Conservation (phyloP, 208 protist species). For the Acanthamoeba triangularis region DNA sequence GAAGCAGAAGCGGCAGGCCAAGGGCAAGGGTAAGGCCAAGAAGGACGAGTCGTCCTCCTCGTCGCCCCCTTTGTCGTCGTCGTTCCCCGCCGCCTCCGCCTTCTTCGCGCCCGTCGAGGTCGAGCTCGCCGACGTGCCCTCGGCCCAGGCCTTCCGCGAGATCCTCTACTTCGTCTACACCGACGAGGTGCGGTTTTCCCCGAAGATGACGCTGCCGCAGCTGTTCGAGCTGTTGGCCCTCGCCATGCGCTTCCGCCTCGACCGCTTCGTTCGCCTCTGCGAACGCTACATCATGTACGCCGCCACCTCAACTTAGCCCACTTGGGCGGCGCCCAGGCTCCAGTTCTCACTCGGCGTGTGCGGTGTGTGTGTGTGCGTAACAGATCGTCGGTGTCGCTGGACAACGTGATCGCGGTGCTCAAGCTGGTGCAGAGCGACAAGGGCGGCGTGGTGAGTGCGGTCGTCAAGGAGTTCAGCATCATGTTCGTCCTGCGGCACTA, state of each 20-base stretch:
- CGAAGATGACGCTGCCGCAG: neutral
- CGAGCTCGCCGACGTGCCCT: neutral
- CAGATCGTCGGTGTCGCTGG: neutral
- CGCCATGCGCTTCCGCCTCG: neutral
- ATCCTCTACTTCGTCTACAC: slow-evolving; percentile 3
- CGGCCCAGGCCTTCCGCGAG: neutral
- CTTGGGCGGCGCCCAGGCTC: too few relatives aligned
- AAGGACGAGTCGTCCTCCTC: neutral
- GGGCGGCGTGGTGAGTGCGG: neutral
- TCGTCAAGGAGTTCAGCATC: neutral
- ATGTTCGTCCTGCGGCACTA: neutral
- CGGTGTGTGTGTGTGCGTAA: too few relatives aligned
- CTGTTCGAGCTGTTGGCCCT: neutral
- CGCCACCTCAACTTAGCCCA: too few relatives aligned
- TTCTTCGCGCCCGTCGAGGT: neutral
- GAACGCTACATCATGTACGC: slow-evolving; percentile 43
- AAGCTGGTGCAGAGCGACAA: neutral
- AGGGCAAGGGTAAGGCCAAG: neutral
- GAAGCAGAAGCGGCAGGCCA: neutral
- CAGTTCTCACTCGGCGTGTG: too few relatives aligned
- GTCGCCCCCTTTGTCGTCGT: neutral
- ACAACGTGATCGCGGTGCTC: neutral
- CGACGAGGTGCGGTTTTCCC: neutral
- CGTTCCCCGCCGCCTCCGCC: too few relatives aligned
- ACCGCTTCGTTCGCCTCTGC: neutral